These are phyloP conservation scores for Ogataea populi-albae DNA, from an alignment of 805 yeast species.

Conservation along the genomic window DNA sequence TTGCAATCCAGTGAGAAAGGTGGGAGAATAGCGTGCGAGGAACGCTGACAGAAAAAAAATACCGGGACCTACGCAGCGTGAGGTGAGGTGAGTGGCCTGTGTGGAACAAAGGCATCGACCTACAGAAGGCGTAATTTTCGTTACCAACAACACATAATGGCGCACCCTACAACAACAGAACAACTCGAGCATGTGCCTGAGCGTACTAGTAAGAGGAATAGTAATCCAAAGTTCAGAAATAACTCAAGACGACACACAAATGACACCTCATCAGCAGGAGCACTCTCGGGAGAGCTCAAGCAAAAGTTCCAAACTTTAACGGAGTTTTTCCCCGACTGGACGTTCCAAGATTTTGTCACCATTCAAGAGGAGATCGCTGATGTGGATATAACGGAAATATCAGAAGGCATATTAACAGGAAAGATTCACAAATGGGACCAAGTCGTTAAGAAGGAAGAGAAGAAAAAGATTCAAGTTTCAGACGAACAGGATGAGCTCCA, in stretches of 20 bases:
- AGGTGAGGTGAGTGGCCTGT: too few species aligned
- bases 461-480: slow-evolving; percentile 35
- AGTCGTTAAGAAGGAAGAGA: slow-evolving; percentile 68
- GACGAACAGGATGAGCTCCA: slow-evolving; percentile 18
- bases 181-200: slow-evolving; percentile 25
- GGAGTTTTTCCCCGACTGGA: slow-evolving; percentile 96
- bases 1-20: too few species aligned
- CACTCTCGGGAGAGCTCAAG: slow-evolving; percentile 28
- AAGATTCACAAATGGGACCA: slow-evolving; percentile 93
- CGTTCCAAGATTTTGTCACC: slow-evolving; percentile 72
- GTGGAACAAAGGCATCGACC: too few species aligned
- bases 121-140: too few species aligned
- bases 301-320: slow-evolving; percentile 52
- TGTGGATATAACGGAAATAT: slow-evolving; percentile 72
- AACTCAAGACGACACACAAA: slow-evolving; percentile 40
- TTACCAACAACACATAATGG: slow-evolving; percentile 14
- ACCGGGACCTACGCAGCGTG: too few species aligned
- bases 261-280: slow-evolving; percentile 19
- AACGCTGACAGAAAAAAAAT: too few species aligned
- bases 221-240: slow-evolving; percentile 38
- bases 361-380: slow-evolving; percentile 66
- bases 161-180: slow-evolving; percentile 30
- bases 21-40: too few species aligned
- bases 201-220: slow-evolving; percentile 20
- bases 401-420: slow-evolving; percentile 86